Conservation (phyloP, 139 green algal species). For the Auxenochlorella protothecoides region DNA sequence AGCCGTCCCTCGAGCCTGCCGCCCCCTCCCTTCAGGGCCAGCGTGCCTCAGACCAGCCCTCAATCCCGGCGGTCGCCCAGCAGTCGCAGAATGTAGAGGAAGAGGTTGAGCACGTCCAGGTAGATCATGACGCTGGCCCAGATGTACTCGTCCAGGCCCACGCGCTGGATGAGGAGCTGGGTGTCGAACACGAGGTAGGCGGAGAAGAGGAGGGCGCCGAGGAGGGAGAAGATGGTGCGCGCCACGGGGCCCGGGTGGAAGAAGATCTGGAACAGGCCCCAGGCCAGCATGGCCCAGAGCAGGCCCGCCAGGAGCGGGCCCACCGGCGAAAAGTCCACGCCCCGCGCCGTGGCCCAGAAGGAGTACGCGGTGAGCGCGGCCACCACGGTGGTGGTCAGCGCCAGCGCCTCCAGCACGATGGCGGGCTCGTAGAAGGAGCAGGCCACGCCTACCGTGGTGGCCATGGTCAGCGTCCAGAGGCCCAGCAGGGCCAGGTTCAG, state of each 20-base stretch:
- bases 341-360: constrained; percentile 46
- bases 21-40: too few relatives aligned
- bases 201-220: constrained; percentile 55
- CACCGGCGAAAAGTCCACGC: constrained; percentile 39
- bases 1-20: too few relatives aligned
- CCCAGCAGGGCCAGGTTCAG: constrained; percentile 51
- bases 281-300: constrained; percentile 26
- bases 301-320: background rate
- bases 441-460: constrained; percentile 29
- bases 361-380: constrained; percentile 46
- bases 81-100: constrained; percentile 53
- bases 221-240: constrained; percentile 38
- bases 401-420: constrained; percentile 45
- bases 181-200: constrained; percentile 53
- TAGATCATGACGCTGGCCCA: constrained; percentile 56
- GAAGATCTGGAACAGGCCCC: constrained; percentile 58
- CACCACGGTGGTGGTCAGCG: constrained; percentile 40
- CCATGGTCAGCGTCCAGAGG: constrained; percentile 12
- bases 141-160: constrained; percentile 60
- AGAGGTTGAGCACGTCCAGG: constrained; percentile 68
- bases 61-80: constrained; percentile 10
- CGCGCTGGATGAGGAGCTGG: constrained; percentile 25
- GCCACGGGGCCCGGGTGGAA: constrained; percentile 27
- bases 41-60: too few relatives aligned
- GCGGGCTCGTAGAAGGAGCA: constrained; percentile 34